These are phyloP conservation scores for Hysterium pulicare DNA, from an alignment of 2,329 filamentous ascomycete species.

Conservation along the genomic window DNA sequence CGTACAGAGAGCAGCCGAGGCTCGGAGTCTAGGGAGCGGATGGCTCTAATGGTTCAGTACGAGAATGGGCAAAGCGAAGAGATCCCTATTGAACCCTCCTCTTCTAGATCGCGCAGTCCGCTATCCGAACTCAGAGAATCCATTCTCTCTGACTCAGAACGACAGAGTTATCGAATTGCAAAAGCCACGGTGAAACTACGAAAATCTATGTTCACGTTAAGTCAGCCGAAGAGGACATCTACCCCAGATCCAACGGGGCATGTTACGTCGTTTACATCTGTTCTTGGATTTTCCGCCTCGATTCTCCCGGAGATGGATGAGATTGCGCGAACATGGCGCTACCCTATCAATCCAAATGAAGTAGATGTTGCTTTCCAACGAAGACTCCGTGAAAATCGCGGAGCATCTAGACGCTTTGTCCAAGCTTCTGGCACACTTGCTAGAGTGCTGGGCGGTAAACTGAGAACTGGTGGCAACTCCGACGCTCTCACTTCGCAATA, in stretches of 20 bases:
- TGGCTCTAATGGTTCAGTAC: constrained; percentile 56
- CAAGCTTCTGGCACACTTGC: constrained; percentile 60
- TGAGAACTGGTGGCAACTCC: constrained; percentile 42
- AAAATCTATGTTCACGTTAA: constrained; percentile 54
- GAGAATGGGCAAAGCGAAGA: constrained; percentile 60
- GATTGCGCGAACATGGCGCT: constrained; percentile 55
- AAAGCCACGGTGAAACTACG: constrained; percentile 54
- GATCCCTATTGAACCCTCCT: constrained; percentile 45
- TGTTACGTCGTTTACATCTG: constrained; percentile 41
- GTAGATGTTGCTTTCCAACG: constrained; percentile 55
- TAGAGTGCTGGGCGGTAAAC: constrained; percentile 52
- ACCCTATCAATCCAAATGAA: constrained; percentile 54
- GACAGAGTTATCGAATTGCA: constrained; percentile 54
- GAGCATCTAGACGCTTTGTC: constrained; percentile 57
- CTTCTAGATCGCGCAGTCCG: constrained; percentile 18
- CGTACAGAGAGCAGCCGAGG: constrained; percentile 42
- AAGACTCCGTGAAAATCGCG: constrained; percentile 54
- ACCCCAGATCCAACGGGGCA: constrained; percentile 28
- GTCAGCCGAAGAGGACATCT: constrained; percentile 13
- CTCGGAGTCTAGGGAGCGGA: constrained; percentile 39
- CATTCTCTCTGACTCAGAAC: constrained; percentile 52
- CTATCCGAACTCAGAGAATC: constrained; percentile 41
- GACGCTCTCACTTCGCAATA: constrained; percentile 37
- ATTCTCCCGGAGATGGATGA: constrained; percentile 56
- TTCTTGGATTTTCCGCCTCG: constrained; percentile 37